A percentile compares a stretch with the other conserved stretches of the same genome.
Conservation (phyloP, 2,329 filamentous ascomycete genomes). For the Triangularia verruculosa region DNA sequence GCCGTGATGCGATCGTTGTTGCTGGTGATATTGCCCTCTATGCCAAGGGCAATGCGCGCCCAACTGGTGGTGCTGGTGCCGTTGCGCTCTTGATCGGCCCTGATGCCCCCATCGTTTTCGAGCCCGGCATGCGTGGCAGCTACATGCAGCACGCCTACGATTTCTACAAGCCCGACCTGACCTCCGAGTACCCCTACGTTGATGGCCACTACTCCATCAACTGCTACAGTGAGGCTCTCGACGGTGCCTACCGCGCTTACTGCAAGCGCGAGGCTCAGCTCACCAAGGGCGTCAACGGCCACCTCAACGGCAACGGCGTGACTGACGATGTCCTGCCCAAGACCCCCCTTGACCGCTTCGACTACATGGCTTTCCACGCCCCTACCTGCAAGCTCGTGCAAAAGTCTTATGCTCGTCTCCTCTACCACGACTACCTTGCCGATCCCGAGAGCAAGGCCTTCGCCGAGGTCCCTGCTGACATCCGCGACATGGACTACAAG, state of each 20-base stretch:
- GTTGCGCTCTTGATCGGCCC: slow-evolving; percentile 78
- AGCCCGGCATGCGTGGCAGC: slow-evolving; percentile 74
- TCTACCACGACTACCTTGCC: slow-evolving; percentile 81
- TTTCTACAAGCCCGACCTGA: slow-evolving; percentile 87
- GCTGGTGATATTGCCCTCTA: slow-evolving; percentile 83
- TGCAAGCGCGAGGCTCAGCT: slow-evolving; percentile 66
- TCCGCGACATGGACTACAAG: slow-evolving; percentile 75
- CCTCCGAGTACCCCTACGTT: slow-evolving; percentile 82
- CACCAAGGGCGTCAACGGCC: slow-evolving; percentile 49
- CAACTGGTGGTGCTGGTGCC: slow-evolving; percentile 75
- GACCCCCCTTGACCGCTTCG: slow-evolving; percentile 73
- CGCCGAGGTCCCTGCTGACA: slow-evolving; percentile 70
- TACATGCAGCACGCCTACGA: slow-evolving; percentile 85
- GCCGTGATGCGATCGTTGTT: slow-evolving; percentile 75
- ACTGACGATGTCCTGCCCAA: slow-evolving; percentile 43
- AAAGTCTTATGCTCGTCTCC: slow-evolving; percentile 78
- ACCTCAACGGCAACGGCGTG: slow-evolving; percentile 42
- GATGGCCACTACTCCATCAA: slow-evolving; percentile 79
- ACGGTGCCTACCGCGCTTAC: slow-evolving; percentile 79
- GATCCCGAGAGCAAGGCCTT: slow-evolving; percentile 67
- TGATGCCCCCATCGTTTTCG: slow-evolving; percentile 71
- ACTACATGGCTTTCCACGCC: slow-evolving; percentile 79
- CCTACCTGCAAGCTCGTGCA: slow-evolving; percentile 84
- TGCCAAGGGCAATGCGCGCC: slow-evolving; percentile 77
- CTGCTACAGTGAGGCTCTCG: slow-evolving; percentile 79